Base-by-base conservation (phyloP, 225 moss, liverwort and hornwort genomes). In the Anthoceros angustus region DNA sequence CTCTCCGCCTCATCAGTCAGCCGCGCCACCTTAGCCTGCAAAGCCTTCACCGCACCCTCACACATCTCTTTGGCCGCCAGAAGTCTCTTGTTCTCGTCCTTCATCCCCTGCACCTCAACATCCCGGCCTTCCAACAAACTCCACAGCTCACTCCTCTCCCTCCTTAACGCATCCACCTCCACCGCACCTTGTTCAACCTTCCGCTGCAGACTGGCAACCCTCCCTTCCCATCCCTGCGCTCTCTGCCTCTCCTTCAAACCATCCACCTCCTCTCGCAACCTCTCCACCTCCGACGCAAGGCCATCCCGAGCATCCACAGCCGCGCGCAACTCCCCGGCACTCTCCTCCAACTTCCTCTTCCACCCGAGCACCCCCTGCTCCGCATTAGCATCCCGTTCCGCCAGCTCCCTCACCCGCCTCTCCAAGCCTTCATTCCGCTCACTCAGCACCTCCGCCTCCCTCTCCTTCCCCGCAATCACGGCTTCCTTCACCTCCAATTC, bases 371-470 rank as follows among this genome's bases (percentile, higher is more conserved):
- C 18, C 7, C 55, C 5, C 23, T 55, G 55, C 0, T 55, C 55
- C n/a, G n/a, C 55, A 55, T 15, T 7, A 9, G 7, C 8, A 18
- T 20, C 55, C 23, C 55, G 55, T 5, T 55, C 55, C 14, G 18
- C 55, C 55, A 55, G 55, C 55, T 55, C 16, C 55, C 55, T 55
- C 55, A 55, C 55, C n/a, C 55, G 55, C 16, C 23, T 55, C n/a
- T 23, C 23, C 55, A 55, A 55, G 55, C 55, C 23, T 7, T 18
- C 55, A 23, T 55, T 55, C 7, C 6, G 55, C 55, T 55, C 55
- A 9, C 55, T 23, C n/a, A 55, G 55, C 55, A 18, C 14, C n/a
- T 18, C 18, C 14, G 55, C 55, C 55, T 55, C 55, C 55, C 55
- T 55, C 10, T 55, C 55, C 14, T 55, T 55, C n/a, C 23, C 55